Percentiles rank a stretch among this genome's conserved stretches.
These are phyloP conservation scores for Lobosporangium transversale DNA, from an alignment of 192 early-diverging fungal genomes.

Conservation along the genomic window DNA sequence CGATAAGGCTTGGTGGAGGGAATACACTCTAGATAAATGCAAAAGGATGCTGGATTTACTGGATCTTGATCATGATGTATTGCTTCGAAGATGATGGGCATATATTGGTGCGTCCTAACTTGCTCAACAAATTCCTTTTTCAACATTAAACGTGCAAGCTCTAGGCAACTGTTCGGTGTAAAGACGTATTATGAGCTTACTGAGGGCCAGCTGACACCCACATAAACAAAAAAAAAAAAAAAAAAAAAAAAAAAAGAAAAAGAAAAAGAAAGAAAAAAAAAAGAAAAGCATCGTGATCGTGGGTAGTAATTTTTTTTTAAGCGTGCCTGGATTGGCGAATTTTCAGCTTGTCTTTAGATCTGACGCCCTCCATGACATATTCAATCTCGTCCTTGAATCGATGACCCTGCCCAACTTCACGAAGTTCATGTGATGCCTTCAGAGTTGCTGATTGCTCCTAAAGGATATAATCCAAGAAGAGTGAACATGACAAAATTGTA, in stretches of 20 bases:
- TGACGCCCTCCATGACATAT: slow-evolving; percentile 65
- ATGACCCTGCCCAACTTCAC: slow-evolving; percentile 64
- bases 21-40: no score
- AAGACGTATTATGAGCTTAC: no score
- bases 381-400: slow-evolving; percentile 70
- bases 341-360: slow-evolving; percentile 51
- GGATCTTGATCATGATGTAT: slow-evolving; percentile 52
- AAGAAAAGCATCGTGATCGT: no score
- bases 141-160: slow-evolving; percentile 61
- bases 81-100: slow-evolving; percentile 50
- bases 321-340: slow-evolving; percentile 60
- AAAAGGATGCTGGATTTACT: slow-evolving; percentile 31
- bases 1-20: no score
- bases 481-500: not conserved
- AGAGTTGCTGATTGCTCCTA: slow-evolving; percentile 25
- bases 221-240: no score
- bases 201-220: no score
- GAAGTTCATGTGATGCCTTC: slow-evolving; percentile 65
- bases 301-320: no score
- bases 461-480: not conserved
- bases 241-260: no score
- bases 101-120: slow-evolving; percentile 55
- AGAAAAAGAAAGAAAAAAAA: no score
- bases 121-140: slow-evolving; percentile 47
- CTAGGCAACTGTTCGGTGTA: slow-evolving; percentile 53